Conservation (phyloP, 805 yeast genomes). For the Zygosaccharomyces bisporus region DNA sequence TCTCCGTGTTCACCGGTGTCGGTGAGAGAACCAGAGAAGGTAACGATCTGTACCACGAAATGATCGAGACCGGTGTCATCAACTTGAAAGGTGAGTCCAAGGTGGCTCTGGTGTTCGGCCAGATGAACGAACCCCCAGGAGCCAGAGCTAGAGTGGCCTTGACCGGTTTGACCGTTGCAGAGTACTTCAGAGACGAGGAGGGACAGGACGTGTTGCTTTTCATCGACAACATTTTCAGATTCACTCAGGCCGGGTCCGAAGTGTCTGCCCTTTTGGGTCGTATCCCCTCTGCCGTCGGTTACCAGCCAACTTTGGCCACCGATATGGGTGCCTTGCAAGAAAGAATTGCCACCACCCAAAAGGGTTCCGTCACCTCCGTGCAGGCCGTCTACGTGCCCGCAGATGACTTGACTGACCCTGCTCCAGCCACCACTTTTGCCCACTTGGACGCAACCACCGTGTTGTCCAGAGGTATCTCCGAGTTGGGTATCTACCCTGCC, state of each 20-base stretch:
- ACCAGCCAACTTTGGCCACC: slow-evolving; percentile 99
- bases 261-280: slow-evolving; percentile 99
- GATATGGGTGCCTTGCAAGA: slow-evolving; percentile 99
- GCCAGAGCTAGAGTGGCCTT: slow-evolving; percentile 99
- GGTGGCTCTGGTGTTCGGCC: slow-evolving; percentile 99
- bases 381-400: slow-evolving; percentile 99
- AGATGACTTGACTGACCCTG: slow-evolving; percentile 99
- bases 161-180: slow-evolving; percentile 99
- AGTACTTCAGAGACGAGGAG: slow-evolving; percentile 99
- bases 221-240: slow-evolving; percentile 99
- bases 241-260: slow-evolving; percentile 99
- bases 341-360: slow-evolving; percentile 99
- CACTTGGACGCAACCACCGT: slow-evolving; percentile 99
- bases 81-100: slow-evolving; percentile 99
- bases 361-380: slow-evolving; percentile 99
- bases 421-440: slow-evolving; percentile 99
- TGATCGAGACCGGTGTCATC: slow-evolving; percentile 99
- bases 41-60: slow-evolving; percentile 99
- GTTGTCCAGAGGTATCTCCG: slow-evolving; percentile 99
- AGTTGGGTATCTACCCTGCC: slow-evolving; percentile 99
- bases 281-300: slow-evolving; percentile 99
- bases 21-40: slow-evolving; percentile 99
- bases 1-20: slow-evolving; percentile 99
- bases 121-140: slow-evolving; percentile 99
- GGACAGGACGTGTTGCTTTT: slow-evolving; percentile 99